Conservation (phyloP, 306 rosid species). For the Benincasa hispida region DNA sequence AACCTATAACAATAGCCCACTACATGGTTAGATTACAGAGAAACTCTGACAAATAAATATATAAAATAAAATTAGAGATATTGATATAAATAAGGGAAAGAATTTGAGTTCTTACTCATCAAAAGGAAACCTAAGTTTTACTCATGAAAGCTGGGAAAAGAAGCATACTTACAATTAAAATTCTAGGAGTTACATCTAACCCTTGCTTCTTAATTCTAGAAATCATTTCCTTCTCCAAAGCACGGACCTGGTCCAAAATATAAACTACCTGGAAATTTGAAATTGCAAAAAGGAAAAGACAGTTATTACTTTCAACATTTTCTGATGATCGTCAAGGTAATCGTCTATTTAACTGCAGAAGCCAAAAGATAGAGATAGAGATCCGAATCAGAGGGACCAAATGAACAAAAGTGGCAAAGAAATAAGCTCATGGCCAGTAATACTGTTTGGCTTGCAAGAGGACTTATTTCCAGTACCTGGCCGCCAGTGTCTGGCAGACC, state of each 20-base stretch:
- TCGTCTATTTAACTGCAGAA: not conserved
- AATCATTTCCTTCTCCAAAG: constrained; percentile 89
- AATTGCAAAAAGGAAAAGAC: not conserved
- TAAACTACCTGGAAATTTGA: constrained; percentile 58
- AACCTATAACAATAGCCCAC: constrained; percentile 25
- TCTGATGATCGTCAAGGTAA: not conserved
- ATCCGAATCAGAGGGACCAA: not conserved
- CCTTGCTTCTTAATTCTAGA: constrained; percentile 72
- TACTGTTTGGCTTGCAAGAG: not conserved
- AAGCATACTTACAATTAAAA: constrained; percentile 54
- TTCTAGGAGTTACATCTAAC: constrained; percentile 58
- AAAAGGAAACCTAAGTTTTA: not conserved
- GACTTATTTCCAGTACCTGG: constrained; percentile 40
- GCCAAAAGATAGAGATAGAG: not conserved
- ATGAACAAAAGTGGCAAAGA: not conserved
- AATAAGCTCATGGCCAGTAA: not conserved
- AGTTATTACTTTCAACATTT: not conserved
- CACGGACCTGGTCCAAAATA: constrained; percentile 95
- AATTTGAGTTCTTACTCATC: not conserved
- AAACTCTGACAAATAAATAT: not conserved
- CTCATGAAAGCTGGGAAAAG: not conserved
- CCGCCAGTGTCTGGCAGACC: constrained; percentile 99
- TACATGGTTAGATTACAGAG: not conserved
- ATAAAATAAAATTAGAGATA: not conserved
- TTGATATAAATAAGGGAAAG: not conserved